Conservation (phyloP, 345 rosid genomes). For the Pugionium cornutum region DNA sequence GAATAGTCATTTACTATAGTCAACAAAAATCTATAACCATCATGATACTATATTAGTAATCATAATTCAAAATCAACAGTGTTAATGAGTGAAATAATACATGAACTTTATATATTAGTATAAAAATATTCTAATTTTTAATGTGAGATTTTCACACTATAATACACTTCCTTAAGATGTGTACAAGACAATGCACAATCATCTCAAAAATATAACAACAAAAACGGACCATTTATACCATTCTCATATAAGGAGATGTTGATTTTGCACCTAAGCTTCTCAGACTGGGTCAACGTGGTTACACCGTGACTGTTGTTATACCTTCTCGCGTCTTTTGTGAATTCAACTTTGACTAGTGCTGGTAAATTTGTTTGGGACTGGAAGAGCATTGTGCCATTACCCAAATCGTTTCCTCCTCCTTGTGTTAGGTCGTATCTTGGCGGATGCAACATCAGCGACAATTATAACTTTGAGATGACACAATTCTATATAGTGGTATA, state of each 20-base stretch:
- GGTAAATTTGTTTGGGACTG: conserved; percentile 98
- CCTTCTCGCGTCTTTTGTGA: conserved; percentile 83
- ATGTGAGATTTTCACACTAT: too few relatives aligned
- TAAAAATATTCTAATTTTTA: too few relatives aligned
- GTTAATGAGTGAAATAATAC: too few relatives aligned
- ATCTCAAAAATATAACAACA: too few relatives aligned
- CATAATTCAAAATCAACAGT: too few relatives aligned
- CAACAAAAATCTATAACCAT: too few relatives aligned
- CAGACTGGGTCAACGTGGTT: conserved; percentile 90
- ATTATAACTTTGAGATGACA: conserved; percentile 56
- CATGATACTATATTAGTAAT: too few relatives aligned
- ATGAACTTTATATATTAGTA: too few relatives aligned
- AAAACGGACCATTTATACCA: too few relatives aligned
- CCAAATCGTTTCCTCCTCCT: conserved; percentile 50
- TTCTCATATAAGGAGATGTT: conserved; percentile 93
- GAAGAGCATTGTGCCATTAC: conserved; percentile 69
- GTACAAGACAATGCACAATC: too few relatives aligned
- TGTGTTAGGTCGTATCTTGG: conserved; percentile 52
- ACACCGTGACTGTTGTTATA: conserved; percentile 78
- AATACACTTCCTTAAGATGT: too few relatives aligned
- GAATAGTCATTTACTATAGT: too few relatives aligned
- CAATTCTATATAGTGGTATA: conserved; percentile 64
- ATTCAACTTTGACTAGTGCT: conserved; percentile 83
- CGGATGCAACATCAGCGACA: conserved; percentile 54
- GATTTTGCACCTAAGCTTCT: conserved; percentile 96